phyloP scores from a whole-genome alignment of 352 stramenopile genomes.

The Pythium volutum region DNA sequence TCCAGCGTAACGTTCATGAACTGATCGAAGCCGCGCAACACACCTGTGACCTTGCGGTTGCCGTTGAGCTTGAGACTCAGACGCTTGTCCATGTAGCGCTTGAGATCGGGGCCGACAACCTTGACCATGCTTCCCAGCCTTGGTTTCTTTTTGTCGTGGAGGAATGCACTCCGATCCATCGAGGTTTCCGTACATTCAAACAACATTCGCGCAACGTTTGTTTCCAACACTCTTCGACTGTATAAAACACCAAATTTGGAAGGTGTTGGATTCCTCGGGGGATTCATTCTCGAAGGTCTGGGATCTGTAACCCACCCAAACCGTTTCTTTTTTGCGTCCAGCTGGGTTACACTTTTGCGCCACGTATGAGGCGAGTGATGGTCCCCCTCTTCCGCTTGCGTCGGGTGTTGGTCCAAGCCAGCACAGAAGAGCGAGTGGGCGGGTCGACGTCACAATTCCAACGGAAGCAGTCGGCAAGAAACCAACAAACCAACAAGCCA shows the following conservation, averaged over 20 bases:
- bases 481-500: constrained; percentile 11
- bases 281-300: constrained; percentile 19
- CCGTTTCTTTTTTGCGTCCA: neutral
- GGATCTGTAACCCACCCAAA: neutral
- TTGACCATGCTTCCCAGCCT: constrained; percentile 60
- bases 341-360: constrained; percentile 17
- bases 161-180: constrained; percentile 9
- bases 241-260: constrained; percentile 12
- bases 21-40: constrained; percentile 94
- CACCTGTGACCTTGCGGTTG: constrained; percentile 92
- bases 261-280: constrained; percentile 1
- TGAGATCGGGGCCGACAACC: constrained; percentile 78
- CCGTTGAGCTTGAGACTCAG: constrained; percentile 94
- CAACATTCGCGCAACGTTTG: constrained; percentile 14
- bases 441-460: no score
- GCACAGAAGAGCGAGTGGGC: neutral
- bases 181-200: neutral
- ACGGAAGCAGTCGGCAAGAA: no score
- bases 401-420: constrained; percentile 10
- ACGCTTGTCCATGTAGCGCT: constrained; percentile 95
- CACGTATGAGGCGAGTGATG: constrained; percentile 22
- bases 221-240: neutral
- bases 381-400: constrained; percentile 11
- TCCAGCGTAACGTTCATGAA: constrained; percentile 98
- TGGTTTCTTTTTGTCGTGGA: constrained; percentile 8